These are phyloP conservation scores for Millerago galiae DNA, from an alignment of 805 yeast species.

Conservation along the genomic window DNA sequence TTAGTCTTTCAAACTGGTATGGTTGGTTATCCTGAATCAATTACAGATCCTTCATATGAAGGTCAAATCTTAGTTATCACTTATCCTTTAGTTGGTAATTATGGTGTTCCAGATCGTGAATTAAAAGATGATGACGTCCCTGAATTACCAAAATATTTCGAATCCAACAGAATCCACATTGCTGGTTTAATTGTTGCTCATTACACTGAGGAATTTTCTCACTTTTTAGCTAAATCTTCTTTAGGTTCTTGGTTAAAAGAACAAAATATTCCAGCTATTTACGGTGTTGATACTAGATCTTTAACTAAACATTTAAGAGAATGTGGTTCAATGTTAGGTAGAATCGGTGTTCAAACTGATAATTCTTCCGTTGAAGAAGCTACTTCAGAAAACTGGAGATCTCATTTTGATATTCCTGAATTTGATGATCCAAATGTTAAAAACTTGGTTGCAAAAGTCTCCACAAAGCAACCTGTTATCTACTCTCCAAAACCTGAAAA, in stretches of 20 bases:
- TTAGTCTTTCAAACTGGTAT: constrained; percentile 98
- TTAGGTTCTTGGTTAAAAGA: constrained; percentile 90
- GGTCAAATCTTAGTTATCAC: constrained; percentile 97
- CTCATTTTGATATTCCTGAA: constrained; percentile 66
- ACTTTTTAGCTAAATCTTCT: constrained; percentile 86
- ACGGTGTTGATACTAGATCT: constrained; percentile 96
- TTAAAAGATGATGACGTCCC: constrained; percentile 68
- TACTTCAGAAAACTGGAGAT: constrained; percentile 46
- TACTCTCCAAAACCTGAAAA: constrained; percentile 62
- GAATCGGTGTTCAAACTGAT: constrained; percentile 60
- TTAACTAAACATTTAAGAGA: constrained; percentile 90
- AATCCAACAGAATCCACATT: constrained; percentile 85
- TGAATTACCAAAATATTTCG: constrained; percentile 84
- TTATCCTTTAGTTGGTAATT: constrained; percentile 94
- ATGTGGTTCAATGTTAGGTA: constrained; percentile 88
- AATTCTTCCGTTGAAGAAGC: constrained; percentile 26
- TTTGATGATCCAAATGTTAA: constrained; percentile 91
- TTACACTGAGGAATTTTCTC: constrained; percentile 94
- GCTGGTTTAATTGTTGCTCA: constrained; percentile 97
- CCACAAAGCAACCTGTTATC: constrained; percentile 66
- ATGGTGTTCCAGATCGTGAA: constrained; percentile 94
- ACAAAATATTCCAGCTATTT: constrained; percentile 90
- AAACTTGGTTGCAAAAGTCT: constrained; percentile 89
- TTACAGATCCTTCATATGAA: constrained; percentile 96
- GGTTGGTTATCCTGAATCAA: constrained; percentile 98